These are phyloP conservation scores for Colletotrichum phormii DNA, from an alignment of 2,329 filamentous ascomycete species.

Conservation along the genomic window DNA sequence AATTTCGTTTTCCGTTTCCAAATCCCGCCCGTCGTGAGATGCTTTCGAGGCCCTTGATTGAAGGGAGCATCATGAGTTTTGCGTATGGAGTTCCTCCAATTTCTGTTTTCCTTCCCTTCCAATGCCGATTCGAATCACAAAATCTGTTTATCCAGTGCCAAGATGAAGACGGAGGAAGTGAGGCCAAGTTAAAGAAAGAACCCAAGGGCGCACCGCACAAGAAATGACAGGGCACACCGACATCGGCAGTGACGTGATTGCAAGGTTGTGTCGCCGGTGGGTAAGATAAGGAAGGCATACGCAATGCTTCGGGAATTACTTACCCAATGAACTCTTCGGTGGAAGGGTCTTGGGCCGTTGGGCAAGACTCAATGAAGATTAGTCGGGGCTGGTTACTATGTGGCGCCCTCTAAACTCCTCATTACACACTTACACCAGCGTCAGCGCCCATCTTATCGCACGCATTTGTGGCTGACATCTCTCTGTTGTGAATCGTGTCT, in stretches of 20 bases:
- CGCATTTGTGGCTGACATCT: neutral
- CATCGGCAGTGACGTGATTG: conserved; percentile 37
- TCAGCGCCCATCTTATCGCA: conserved; percentile 21
- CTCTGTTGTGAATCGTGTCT: too few species aligned
- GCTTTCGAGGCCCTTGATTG: neutral
- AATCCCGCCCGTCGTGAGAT: neutral
- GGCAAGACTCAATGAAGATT: neutral
- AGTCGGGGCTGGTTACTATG: neutral
- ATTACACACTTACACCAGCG: neutral
- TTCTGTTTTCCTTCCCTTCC: neutral
- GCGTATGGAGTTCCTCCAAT: neutral
- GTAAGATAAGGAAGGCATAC: conserved; percentile 29
- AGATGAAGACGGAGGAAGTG: neutral
- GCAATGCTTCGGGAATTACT: conserved; percentile 24
- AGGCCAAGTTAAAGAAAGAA: neutral
- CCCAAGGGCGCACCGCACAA: neutral
- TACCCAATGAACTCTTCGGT: conserved; percentile 7
- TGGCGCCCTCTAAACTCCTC: neutral
- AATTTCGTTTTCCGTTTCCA: neutral
- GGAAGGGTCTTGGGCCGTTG: neutral
- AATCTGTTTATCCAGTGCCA: neutral
- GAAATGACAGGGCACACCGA: conserved; percentile 12
- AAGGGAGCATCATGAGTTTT: neutral
- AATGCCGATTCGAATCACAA: neutral
- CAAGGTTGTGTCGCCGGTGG: conserved; percentile 30